Evolutionary conservation across 768 basidiomycete species (phyloP).

Genomic region (Tylopilus rubrobrunneus): DNA sequence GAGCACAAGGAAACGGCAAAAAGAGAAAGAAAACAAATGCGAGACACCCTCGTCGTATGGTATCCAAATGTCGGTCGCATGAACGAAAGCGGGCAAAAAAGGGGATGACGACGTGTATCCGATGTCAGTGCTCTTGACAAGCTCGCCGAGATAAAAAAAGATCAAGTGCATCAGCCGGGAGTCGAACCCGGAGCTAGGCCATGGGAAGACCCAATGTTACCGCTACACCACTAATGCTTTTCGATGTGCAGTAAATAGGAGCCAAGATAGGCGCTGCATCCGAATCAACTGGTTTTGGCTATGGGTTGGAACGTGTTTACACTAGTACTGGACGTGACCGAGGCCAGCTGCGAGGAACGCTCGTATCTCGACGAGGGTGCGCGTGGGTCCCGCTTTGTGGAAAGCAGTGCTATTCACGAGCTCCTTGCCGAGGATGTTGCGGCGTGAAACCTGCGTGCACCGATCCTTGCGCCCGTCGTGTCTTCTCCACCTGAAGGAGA

Average conservation of each 20-base stretch:
- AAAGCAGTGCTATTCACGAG: neutral
- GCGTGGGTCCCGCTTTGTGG: constrained; percentile 17
- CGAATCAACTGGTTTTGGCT: too few relatives aligned
- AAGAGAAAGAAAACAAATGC: too few relatives aligned
- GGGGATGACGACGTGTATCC: neutral
- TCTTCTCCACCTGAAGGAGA: constrained; percentile 15
- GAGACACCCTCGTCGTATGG: neutral
- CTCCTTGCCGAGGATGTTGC: constrained; percentile 4
- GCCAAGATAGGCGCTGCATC: too few relatives aligned
- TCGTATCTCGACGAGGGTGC: constrained; percentile 15
- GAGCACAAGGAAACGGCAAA: too few relatives aligned
- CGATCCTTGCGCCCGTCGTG: constrained; percentile 3
- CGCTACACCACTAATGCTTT: constrained; percentile 60
- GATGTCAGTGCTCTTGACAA: neutral
- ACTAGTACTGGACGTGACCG: neutral
- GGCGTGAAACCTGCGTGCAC: constrained; percentile 4
- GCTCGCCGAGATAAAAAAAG: neutral
- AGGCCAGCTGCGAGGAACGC: neutral
- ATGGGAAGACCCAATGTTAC: constrained; percentile 90
- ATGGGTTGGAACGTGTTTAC: too few relatives aligned
- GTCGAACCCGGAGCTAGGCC: constrained; percentile 60
- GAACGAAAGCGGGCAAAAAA: neutral
- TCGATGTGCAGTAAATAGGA: too few relatives aligned
- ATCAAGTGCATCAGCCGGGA: constrained; percentile 46
- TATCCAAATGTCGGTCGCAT: neutral